Evolutionary conservation across 768 basidiomycete species (phyloP).

Genomic region (Mycena polygramma): DNA sequence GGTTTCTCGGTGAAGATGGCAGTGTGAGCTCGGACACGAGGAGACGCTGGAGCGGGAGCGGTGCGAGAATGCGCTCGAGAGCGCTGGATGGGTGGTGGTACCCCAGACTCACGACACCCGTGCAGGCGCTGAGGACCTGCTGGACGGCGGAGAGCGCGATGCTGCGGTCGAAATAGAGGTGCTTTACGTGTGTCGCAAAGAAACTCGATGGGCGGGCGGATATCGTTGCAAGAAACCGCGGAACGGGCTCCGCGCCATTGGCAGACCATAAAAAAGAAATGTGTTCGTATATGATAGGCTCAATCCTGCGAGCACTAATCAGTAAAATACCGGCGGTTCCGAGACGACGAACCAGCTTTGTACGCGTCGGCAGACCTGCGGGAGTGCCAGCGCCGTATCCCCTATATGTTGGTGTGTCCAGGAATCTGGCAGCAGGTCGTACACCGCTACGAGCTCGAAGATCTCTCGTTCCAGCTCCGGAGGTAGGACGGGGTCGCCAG

Average conservation of each 20-base stretch:
- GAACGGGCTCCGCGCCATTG: too few species aligned
- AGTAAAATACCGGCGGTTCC: too few species aligned
- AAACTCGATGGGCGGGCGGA: too few species aligned
- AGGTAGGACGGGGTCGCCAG: constrained; percentile 31
- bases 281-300: constrained; percentile 51
- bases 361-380: constrained; percentile 22
- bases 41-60: constrained; percentile 28
- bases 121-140: constrained; percentile 53
- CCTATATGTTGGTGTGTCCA: constrained; percentile 30
- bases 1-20: not conserved
- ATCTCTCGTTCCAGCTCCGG: constrained; percentile 33
- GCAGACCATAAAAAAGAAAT: too few species aligned
- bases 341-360: constrained; percentile 20
- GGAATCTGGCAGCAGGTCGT: not conserved
- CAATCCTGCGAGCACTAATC: too few species aligned
- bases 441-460: constrained; percentile 29
- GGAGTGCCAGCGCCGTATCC: constrained; percentile 17
- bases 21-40: constrained; percentile 13
- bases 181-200: too few species aligned
- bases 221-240: too few species aligned
- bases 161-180: constrained; percentile 7
- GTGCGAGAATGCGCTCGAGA: constrained; percentile 17
- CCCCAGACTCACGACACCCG: constrained; percentile 50
- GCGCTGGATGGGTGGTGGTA: constrained; percentile 12
- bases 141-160: constrained; percentile 38